These are phyloP conservation scores for Sporothrix phasma DNA, from an alignment of 2,329 filamentous ascomycete species.

Conservation along the genomic window DNA sequence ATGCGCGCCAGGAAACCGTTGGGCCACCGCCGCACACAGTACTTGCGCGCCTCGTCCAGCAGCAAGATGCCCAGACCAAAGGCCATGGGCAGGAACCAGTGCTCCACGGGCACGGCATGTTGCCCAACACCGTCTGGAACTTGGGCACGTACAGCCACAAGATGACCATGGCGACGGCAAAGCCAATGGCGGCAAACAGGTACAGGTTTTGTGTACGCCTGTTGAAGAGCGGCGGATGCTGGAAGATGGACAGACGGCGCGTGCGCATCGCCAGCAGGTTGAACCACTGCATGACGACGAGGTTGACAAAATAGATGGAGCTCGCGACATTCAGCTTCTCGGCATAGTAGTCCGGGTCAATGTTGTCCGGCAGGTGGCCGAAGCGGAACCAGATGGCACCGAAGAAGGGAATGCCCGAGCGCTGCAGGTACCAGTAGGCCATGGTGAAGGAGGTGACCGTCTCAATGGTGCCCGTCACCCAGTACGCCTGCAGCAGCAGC, in stretches of 20 bases:
- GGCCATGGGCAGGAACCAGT: slow-evolving; percentile 67
- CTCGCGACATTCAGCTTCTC: slow-evolving; percentile 52
- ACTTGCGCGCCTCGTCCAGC: slow-evolving; percentile 59
- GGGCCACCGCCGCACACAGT: slow-evolving; percentile 48
- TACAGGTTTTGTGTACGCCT: slow-evolving; percentile 55
- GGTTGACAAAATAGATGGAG: slow-evolving; percentile 69
- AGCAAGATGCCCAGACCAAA: slow-evolving; percentile 57
- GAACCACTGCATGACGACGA: slow-evolving; percentile 77
- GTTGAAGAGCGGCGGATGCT: slow-evolving; percentile 60
- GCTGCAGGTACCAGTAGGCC: slow-evolving; percentile 56
- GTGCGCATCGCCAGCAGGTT: slow-evolving; percentile 62
- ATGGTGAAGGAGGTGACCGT: slow-evolving; percentile 52
- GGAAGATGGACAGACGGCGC: slow-evolving; percentile 55
- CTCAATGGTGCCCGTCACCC: slow-evolving; percentile 56
- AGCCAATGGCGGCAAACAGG: slow-evolving; percentile 60
- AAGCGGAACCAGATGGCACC: slow-evolving; percentile 54
- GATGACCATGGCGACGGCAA: slow-evolving; percentile 58
- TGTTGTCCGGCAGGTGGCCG: slow-evolving; percentile 39
- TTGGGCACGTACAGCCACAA: slow-evolving; percentile 60
- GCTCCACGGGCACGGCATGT: slow-evolving; percentile 56
- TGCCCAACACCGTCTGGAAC: slow-evolving; percentile 51
- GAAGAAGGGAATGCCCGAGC: slow-evolving; percentile 53
- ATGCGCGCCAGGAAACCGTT: slow-evolving; percentile 45
- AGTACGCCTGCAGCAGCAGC: slow-evolving; percentile 63
- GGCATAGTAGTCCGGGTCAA: slow-evolving; percentile 44